Evolutionary conservation across 352 stramenopile species (phyloP), one percentile per base, ranked within the genome.

Genomic region (Nothophytophthora sp.): DNA sequence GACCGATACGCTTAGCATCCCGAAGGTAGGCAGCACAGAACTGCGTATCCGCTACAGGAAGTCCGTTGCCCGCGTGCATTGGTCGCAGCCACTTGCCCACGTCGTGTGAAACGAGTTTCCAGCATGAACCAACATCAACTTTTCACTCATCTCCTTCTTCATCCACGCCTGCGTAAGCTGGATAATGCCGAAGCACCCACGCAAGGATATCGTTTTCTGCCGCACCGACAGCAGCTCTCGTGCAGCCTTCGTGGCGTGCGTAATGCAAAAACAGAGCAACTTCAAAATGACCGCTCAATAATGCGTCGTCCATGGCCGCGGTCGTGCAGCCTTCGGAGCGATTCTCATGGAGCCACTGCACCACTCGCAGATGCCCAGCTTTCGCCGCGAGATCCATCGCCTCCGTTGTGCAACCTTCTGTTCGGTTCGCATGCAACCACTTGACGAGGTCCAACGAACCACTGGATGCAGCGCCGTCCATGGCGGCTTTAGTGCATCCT

Each of bases 331-430:
- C 41, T 20, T 48, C n/a, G 13, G 12, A 24, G 15, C 41, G 41
- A 25, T 48, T 35, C 15, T 10, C 11, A 19, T 48, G 41, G 16
- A 48, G 25, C 25, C 41, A 48, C 36, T 48, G 12, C 9, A 47
- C 25, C 4, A 35, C 15, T 6, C 16, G 5, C 16, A 48, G 18
- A 2, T 15, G 13, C 3, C 41, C 41, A 36, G 4, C 11, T 13
- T 12, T 19, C 6, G 41, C 41, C 11, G 27, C 41, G 1, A 12
- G 12, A 20, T 37, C 29, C 25, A 48, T 48, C 16, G 41, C 25
- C 4, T 24, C 15, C 1, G 16, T 11, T 18, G 25, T 48, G 41
- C 25, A 48, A 4, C 41, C 24, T 25, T 48, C 41, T 13, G 15
- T 13, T 18, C 41, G 41, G 18, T 48, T n/a, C 10, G 4, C 9